Base-by-base conservation (phyloP, 2,329 filamentous ascomycete species). In the Trichophyton schoenleinii region DNA sequence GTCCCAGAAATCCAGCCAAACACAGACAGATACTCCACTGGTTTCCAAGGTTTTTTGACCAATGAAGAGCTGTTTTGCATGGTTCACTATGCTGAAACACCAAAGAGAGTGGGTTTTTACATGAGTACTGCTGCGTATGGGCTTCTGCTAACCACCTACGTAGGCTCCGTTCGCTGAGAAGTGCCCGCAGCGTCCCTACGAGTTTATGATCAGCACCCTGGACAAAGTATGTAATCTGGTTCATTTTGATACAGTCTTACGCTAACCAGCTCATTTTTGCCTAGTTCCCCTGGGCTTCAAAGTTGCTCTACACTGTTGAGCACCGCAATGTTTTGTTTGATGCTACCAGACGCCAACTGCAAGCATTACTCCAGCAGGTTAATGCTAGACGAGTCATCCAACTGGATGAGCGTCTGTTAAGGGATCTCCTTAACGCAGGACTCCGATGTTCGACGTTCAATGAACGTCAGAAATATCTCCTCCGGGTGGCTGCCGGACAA, bases 321-420 rank as follows among this genome's bases (percentile, higher is more conserved):
- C 76, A 80, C 62, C 78, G 79, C 57, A 76, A 78, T 60, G 64
- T 69, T 8, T 66, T 82, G 31, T 80, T 77, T 68, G 69, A 75
- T 13, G 68, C 73, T 41, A 69, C 68, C 59, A 68, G 67, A 60
- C 80, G 80, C 28, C 62, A 65, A 25, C 52, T 66, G 9, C 80
- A 80, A 60, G 85, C 90, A 67, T 80, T 92, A 69, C 83, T 83
- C 65, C 87, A 87, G 66, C 79, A 83, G 52, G 75, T 87, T 58
- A 77, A 84, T 75, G 67, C 65, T 41, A 61, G 63, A 5, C 67
- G 68, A 20, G 70, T 68, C 2, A 70, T 77, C 58, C 75, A 75
- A 3, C 69, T 79, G 49, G 72, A 75, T 59, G 64, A 68, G 42
- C 72, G 70, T 53, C 66, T 79, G 15, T 60, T 77, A 18, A 60